Base-by-base conservation (phyloP, 306 rosid genomes). In the Vicia faba region DNA sequence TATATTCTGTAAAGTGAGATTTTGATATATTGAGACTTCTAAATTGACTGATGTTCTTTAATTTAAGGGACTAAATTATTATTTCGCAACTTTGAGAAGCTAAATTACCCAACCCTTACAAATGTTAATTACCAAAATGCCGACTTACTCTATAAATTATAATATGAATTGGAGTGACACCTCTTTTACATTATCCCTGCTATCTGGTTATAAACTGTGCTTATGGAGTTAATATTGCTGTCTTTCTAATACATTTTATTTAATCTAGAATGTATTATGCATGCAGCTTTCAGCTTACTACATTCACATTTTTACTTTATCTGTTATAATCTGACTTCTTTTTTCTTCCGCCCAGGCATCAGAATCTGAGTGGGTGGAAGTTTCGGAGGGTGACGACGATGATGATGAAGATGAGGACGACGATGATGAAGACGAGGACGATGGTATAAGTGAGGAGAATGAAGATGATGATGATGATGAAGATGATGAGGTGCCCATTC, bases 301-400 rank as follows among this genome's bases (percentile, higher is more conserved):
- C 48, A 70, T 36, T 28, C 50, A 8, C 72, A 53, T 44, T 28
- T 66, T 55, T 20, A 28, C 16, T 54, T 79, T 65, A 41, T 79
- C 50, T 75, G 25, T 50, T 55, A 65, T 64, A 23, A 44, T 73
- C 68, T 76, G 73, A 67, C 63, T 71, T 60, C 40, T 61, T 41
- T 77, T 74, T 69, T 72, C 48, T 60, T 46, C 61, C 56, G 76
- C 48, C 45, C 70, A 93, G 97, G 95, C 87, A 50, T 84, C 99
- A 0, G 87, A 84, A 74, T 84, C 99, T 68, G 99, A 93, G 83
- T 93, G 99, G 99, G 85, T 93, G 53, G 99, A 90, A 78, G 93
- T 75, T 56, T 89, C 95, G 2, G 97, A 89, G 60, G 96, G 88
- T 45, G 96, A 81, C n/a, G 93, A 81, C 6, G 91, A 81, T 0